Percentiles rank a stretch among this genome's conserved stretches.
Conservation (phyloP, 345 rosid genomes). For the Eucalyptus paniculata region DNA sequence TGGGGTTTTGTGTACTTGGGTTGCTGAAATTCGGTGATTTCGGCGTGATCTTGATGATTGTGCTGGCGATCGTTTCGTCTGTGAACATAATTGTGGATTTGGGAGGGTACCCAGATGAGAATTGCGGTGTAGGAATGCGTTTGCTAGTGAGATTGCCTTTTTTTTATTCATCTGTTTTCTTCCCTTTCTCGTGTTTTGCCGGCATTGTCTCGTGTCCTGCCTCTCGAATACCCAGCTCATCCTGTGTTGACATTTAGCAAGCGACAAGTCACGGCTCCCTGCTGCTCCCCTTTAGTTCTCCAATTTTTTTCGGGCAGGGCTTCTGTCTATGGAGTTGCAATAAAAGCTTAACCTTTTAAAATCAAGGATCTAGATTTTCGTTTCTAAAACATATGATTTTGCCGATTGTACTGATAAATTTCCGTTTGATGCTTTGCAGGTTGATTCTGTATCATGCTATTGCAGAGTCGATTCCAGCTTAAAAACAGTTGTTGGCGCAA, state of each 20-base stretch:
- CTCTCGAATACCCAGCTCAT: not conserved
- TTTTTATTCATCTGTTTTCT: not conserved
- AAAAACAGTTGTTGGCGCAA: slow-evolving; percentile 85
- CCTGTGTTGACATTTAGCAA: not conserved
- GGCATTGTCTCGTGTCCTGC: not conserved
- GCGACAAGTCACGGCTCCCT: not conserved
- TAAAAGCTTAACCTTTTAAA: not conserved
- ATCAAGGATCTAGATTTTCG: not conserved
- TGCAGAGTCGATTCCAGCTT: slow-evolving; percentile 91
- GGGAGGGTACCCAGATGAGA: not conserved
- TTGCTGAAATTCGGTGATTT: not conserved
- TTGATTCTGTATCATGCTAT: slow-evolving; percentile 92
- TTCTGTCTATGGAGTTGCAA: not conserved
- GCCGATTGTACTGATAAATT: not conserved
- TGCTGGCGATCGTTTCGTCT: not conserved
- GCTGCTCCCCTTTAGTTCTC: not conserved
- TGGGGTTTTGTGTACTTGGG: not conserved
- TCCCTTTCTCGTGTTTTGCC: not conserved
- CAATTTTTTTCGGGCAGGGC: not conserved
- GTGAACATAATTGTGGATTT: not conserved
- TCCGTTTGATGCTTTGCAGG: slow-evolving; percentile 29
- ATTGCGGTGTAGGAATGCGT: not conserved
- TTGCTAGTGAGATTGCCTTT: not conserved
- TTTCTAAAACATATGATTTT: not conserved
- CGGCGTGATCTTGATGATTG: not conserved